Conservation (phyloP, 2,329 filamentous ascomycete species). For the Ascochyta clinopodiicola region DNA sequence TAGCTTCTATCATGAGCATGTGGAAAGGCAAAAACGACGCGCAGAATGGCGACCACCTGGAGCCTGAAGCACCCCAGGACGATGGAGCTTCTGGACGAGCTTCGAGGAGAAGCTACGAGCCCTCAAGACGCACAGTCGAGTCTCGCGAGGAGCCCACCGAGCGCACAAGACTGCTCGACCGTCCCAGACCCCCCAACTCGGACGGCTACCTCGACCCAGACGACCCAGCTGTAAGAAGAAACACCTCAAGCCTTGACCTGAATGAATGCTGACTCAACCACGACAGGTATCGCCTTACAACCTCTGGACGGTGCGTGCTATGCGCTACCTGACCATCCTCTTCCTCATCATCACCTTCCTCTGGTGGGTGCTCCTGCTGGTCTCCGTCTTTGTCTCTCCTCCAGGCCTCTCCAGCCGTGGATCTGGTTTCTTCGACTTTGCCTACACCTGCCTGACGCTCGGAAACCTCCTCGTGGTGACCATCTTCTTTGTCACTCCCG, state of each 20-base stretch:
- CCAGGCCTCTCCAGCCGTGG: conserved; percentile 85
- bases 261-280: neutral
- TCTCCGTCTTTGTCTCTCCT: conserved; percentile 88
- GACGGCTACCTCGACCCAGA: conserved; percentile 76
- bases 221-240: conserved; percentile 74
- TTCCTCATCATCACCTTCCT: conserved; percentile 78
- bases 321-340: conserved; percentile 78
- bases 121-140: conserved; percentile 48
- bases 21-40: conserved; percentile 62
- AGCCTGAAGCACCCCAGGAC: conserved; percentile 23
- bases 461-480: conserved; percentile 78
- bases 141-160: conserved; percentile 63
- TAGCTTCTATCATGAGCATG: conserved; percentile 50
- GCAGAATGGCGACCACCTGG: conserved; percentile 49
- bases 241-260: neutral
- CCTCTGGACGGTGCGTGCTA: conserved; percentile 83
- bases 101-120: conserved; percentile 39
- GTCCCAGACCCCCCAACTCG: conserved; percentile 55
- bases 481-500: conserved; percentile 87
- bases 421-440: conserved; percentile 90
- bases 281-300: conserved; percentile 83
- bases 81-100: conserved; percentile 33
- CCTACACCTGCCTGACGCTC: conserved; percentile 79
- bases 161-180: conserved; percentile 70
- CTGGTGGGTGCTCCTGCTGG: conserved; percentile 94